Conservation (phyloP, 2,329 filamentous ascomycete species). For the Calonectria honghensis region DNA sequence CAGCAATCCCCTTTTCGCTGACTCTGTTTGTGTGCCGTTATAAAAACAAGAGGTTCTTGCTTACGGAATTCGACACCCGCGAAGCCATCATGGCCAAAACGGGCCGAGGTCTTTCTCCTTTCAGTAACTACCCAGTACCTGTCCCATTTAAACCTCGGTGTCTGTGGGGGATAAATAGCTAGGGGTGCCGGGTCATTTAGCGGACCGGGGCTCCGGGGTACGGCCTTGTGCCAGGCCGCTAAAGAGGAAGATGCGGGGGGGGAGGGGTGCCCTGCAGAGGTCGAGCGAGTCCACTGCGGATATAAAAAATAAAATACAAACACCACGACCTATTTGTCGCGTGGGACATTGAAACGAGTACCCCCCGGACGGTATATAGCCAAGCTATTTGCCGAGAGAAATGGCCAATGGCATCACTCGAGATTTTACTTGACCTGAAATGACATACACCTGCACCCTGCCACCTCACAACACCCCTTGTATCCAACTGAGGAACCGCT, state of each 20-base stretch:
- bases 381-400: not conserved
- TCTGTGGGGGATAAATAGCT: not conserved
- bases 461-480: not conserved
- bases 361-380: too few species aligned
- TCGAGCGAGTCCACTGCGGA: not conserved
- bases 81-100: conserved; percentile 9
- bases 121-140: not conserved
- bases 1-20: not conserved
- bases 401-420: not conserved
- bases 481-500: not conserved
- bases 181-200: not conserved
- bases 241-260: conserved; percentile 1
- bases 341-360: not conserved
- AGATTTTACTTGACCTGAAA: too few species aligned
- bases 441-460: not conserved
- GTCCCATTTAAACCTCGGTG: conserved; percentile 7
- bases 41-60: not conserved
- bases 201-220: conserved; percentile 30
- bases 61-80: conserved; percentile 22
- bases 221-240: conserved; percentile 2
- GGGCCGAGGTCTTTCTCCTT: conserved; percentile 25
- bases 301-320: not conserved
- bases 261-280: not conserved
- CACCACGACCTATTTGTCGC: not conserved
- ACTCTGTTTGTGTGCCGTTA: not conserved